A percentile compares a stretch with the other conserved stretches of the same genome.
These are phyloP conservation scores for Cyclotella distinguenda DNA, from an alignment of 108 stramenopile genomes.

Conservation along the genomic window DNA sequence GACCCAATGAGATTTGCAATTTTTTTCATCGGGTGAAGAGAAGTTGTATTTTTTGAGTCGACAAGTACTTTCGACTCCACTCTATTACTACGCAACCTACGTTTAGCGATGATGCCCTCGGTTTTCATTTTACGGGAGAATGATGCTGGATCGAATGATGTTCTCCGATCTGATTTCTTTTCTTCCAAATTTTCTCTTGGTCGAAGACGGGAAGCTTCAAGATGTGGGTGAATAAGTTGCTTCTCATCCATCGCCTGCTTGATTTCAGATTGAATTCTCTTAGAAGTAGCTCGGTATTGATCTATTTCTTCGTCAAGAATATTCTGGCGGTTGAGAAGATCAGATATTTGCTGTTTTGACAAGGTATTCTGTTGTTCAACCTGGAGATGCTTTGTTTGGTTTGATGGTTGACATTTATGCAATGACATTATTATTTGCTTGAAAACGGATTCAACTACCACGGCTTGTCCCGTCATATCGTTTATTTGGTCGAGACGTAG, in stretches of 20 bases:
- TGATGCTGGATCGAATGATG: conserved; percentile 12
- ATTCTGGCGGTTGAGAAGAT: neutral
- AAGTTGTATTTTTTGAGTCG: neutral
- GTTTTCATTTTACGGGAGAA: conserved; percentile 11
- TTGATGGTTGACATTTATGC: conserved; percentile 17
- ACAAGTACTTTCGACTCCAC: neutral
- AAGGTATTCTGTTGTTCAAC: conserved; percentile 45
- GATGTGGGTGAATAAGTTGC: neutral
- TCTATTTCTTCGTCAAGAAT: conserved; percentile 4
- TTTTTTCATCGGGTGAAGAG: conserved; percentile 15
- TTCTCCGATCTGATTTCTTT: conserved; percentile 1
- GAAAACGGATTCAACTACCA: conserved; percentile 17
- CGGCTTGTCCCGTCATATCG: conserved; percentile 5
- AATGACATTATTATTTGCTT: conserved; percentile 23
- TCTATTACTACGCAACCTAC: conserved; percentile 3
- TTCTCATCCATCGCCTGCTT: neutral
- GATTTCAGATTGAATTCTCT: neutral
- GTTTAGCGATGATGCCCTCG: conserved; percentile 7
- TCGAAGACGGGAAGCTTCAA: neutral
- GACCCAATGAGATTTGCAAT: conserved; percentile 9
- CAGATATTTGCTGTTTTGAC: conserved; percentile 31
- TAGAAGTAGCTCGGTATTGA: neutral
- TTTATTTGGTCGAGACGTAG: conserved; percentile 11
- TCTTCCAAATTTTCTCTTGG: conserved; percentile 14
- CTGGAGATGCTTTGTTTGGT: conserved; percentile 21